Base-by-base conservation (phyloP, 2,329 filamentous ascomycete genomes). In the Emmonsia crescens region DNA sequence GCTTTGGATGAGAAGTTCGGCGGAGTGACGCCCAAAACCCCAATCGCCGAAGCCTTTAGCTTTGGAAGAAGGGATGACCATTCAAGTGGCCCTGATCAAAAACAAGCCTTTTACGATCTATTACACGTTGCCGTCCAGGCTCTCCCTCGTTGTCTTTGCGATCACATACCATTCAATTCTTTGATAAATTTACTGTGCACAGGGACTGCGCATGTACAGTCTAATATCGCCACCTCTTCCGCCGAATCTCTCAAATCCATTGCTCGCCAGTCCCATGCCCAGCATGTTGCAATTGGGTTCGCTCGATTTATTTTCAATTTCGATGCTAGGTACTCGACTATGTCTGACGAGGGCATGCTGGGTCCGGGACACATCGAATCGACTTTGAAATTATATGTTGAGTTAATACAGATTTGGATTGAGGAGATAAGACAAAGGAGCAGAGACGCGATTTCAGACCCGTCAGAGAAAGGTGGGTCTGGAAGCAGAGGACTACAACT, bases 271-370 rank as follows among this genome's bases (percentile, higher is more conserved):
- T 89, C 88, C 8, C 89, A 96, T 75, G 92, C 94, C 0, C 91
- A 99, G 68, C 89, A 94, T 73, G 94, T 99, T 2, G 96, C 92
- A 0, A 96, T 95, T 75, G 93, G 94, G 0, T 99, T 99, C 75
- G 90, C 94, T 44, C 83, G 92, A 31, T 99, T 97, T 75, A 99
- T 99, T 60, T 99, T 99, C 78, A 96, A 94, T 68, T 99, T 97
- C 72, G 95, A 99, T 73, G 92, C 96, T 67, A 86, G 92, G 29
- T 99, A 99, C 73, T 91, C 93, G 0, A 97, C 94, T 38, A 96
- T 97, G 86, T 96, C 92, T 10, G 94, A 99, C 70, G 94, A 95
- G 38, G 94, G 94, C 2, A 94, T 99, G 87, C 85, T 99, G 29
- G 94, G 93, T 0, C 87, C 90, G 40, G 89, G 88, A 4, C 94